Evolutionary conservation across 768 basidiomycete species (phyloP), one percentile per base, ranked within the genome.

Genomic region (Polyporus arcularius): DNA sequence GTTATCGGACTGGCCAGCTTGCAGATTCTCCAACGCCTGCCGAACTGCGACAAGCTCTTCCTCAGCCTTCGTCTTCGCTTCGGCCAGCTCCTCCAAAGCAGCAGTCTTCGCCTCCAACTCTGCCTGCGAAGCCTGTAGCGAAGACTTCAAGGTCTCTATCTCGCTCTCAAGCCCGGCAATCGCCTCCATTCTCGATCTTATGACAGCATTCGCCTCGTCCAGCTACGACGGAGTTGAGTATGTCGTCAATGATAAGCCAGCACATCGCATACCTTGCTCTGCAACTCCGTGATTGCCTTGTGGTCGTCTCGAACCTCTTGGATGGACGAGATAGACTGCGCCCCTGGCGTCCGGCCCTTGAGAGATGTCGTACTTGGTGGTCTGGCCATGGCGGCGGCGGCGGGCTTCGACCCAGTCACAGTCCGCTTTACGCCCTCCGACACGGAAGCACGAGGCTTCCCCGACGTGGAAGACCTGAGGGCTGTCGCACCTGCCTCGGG

Each of bases 321-420:
- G 60, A 92, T 85, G 9, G 90, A 90, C n/a, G 88, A 81, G 50
- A 92, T 85, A 14, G 90, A 92, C 28, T 79, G 75, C 41, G 83
- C 67, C 31, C 82, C 72, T 16, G 83, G 79, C 56, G 81, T 71
- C 43, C 83, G 62, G 57, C 77, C 82, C 9, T 77, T 66, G 31
- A 74, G 64, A 46, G 75, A 66, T 15, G 78, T 62, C 30, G 78
- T 68, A 57, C 76, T 66, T 32, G 77, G 77, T 2, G 77, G 69
- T 48, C 77, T 65, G 31, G 74, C 70, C 30, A 82, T 51, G n/a
- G 71, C 67, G 16, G 71, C 42, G 0, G 67, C 40, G 26, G 63
- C 32, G 15, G 71, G 41, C 55, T 54, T 84, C 58, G 76, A 75
- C 38, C 79, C 76, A 26, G 82, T 75, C 28, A 75, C 72, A 7